phyloP scores from a whole-genome alignment of 2,329 filamentous ascomycete species.

The Fusarium oxysporum region DNA sequence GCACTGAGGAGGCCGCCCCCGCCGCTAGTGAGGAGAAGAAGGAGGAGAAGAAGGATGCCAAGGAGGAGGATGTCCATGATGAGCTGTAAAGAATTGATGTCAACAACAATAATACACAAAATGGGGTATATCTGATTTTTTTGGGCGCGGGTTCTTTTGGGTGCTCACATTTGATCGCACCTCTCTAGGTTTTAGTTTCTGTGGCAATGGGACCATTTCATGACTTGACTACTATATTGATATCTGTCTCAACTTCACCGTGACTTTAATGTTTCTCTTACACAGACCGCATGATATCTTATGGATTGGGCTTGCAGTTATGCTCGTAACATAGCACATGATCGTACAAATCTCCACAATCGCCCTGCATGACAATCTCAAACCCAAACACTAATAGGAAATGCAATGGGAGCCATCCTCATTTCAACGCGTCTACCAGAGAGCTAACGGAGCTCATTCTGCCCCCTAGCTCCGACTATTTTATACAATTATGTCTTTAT shows the following conservation, averaged over 20 bases:
- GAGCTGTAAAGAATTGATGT: slow-evolving; percentile 73
- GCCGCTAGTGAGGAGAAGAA: slow-evolving; percentile 66
- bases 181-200: slow-evolving; percentile 45
- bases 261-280: background rate
- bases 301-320: slow-evolving; percentile 20
- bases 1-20: slow-evolving; percentile 66
- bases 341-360: slow-evolving; percentile 23
- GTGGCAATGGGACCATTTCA: slow-evolving; percentile 43
- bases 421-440: slow-evolving; percentile 19
- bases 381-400: slow-evolving; percentile 11
- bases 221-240: slow-evolving; percentile 34
- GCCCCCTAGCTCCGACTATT: slow-evolving; percentile 17
- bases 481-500: slow-evolving; percentile 35
- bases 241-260: background rate
- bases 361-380: slow-evolving; percentile 5
- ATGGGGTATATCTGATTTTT: slow-evolving; percentile 49
- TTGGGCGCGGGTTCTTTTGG: slow-evolving; percentile 49
- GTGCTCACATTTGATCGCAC: slow-evolving; percentile 42
- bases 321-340: slow-evolving; percentile 21
- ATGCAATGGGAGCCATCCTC: slow-evolving; percentile 13
- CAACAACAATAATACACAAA: slow-evolving; percentile 45
- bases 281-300: background rate
- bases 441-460: slow-evolving; percentile 5
- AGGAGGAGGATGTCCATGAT: slow-evolving; percentile 69
- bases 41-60: slow-evolving; percentile 57